These are phyloP conservation scores for Penicillium sp. DNA, from an alignment of 2,329 filamentous ascomycete genomes.

Conservation along the genomic window DNA sequence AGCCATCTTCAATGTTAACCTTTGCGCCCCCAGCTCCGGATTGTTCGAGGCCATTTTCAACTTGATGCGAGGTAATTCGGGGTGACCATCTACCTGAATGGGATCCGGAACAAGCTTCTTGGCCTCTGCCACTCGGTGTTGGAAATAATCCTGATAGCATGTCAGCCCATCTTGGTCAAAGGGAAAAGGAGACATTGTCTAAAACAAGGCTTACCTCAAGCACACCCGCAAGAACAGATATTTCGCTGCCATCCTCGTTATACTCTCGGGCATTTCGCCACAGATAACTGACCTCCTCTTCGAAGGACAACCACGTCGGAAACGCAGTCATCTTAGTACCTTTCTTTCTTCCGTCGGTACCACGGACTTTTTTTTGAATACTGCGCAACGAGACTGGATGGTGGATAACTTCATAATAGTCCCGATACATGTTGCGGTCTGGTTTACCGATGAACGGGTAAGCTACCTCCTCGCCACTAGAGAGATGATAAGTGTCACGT, in stretches of 20 bases:
- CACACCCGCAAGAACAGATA: conserved; percentile 73
- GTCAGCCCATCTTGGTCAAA: conserved; percentile 10
- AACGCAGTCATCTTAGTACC: conserved; percentile 65
- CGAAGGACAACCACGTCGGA: conserved; percentile 79
- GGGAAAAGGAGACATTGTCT: background rate
- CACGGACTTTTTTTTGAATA: conserved; percentile 74
- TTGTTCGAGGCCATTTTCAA: conserved; percentile 62
- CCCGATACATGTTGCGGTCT: conserved; percentile 66
- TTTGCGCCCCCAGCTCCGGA: conserved; percentile 52
- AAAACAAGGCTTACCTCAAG: conserved; percentile 62
- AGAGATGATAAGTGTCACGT: background rate
- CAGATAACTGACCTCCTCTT: conserved; percentile 74
- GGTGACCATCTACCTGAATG: conserved; percentile 28
- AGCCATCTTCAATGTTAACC: conserved; percentile 71
- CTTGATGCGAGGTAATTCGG: conserved; percentile 72
- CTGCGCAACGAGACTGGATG: conserved; percentile 77
- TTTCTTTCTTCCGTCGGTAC: conserved; percentile 67
- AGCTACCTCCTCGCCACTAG: conserved; percentile 65
- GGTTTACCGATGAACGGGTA: conserved; percentile 78
- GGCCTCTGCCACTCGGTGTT: conserved; percentile 67
- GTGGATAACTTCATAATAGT: conserved; percentile 83
- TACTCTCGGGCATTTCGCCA: conserved; percentile 88
- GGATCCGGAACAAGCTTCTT: conserved; percentile 72
- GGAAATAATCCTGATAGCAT: conserved; percentile 63
- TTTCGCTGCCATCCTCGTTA: conserved; percentile 88